Conservation (phyloP, 352 stramenopile genomes). For the Phytopythium ostracodes region DNA sequence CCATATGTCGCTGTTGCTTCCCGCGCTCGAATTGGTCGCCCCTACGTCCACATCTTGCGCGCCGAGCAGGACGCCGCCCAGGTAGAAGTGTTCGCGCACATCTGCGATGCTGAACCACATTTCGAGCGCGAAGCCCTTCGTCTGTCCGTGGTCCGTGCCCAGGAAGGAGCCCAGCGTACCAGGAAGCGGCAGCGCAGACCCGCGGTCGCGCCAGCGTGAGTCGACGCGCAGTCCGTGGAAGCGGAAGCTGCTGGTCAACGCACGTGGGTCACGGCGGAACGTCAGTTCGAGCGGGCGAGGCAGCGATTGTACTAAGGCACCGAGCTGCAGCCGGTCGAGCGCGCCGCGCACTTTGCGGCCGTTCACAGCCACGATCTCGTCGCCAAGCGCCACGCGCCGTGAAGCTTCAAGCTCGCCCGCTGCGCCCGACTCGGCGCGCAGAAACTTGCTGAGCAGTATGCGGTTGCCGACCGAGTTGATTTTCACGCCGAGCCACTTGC, state of each 20-base stretch:
- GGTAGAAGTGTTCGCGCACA: conserved; percentile 37
- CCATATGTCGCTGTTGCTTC: conserved; percentile 1
- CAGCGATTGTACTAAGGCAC: conserved; percentile 50
- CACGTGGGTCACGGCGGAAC: conserved; percentile 38
- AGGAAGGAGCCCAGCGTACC: conserved; percentile 38
- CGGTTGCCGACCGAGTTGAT: conserved; percentile 73
- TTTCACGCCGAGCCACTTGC: conserved; percentile 74
- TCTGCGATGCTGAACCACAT: conserved; percentile 69
- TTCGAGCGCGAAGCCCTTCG: conserved; percentile 46
- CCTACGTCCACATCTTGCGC: conserved; percentile 51
- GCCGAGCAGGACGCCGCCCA: conserved; percentile 57
- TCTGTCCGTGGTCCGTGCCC: conserved; percentile 9
- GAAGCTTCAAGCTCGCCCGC: conserved; percentile 73
- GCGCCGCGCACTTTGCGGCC: conserved; percentile 39
- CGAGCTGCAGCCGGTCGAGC: conserved; percentile 58
- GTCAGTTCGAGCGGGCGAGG: conserved; percentile 55
- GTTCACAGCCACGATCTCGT: conserved; percentile 68
- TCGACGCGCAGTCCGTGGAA: conserved; percentile 55
- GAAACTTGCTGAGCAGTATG: conserved; percentile 71
- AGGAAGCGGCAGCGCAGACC: conserved; percentile 41
- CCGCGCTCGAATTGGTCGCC: conserved; percentile 3
- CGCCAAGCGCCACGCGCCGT: conserved; percentile 45
- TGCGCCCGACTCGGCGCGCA: conserved; percentile 46
- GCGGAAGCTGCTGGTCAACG: conserved; percentile 53
- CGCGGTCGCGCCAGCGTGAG: conserved; percentile 52